Percentiles rank a stretch among this genome's conserved stretches.
phyloP scores from a whole-genome alignment of 2,329 filamentous ascomycete species.

The Hansfordia pulvinata region DNA sequence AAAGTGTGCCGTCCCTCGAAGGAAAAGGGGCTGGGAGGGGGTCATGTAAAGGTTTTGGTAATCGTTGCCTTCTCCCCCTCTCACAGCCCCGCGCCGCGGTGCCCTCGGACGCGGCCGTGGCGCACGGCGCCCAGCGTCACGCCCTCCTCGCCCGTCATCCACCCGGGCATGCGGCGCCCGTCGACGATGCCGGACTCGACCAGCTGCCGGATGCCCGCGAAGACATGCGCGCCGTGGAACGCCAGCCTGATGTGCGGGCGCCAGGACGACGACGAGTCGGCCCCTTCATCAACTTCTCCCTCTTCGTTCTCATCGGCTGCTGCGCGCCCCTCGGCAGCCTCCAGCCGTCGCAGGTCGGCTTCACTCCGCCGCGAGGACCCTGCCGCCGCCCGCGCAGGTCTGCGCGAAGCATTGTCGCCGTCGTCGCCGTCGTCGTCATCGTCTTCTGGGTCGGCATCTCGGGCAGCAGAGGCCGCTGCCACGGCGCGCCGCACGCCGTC shows the following conservation, averaged over 20 bases:
- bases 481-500: too few relatives aligned
- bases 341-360: slow-evolving; percentile 13
- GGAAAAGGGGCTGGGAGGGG: too few relatives aligned
- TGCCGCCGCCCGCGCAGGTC: not conserved
- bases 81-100: slow-evolving; percentile 41
- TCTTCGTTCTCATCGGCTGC: slow-evolving; percentile 14
- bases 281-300: slow-evolving; percentile 10
- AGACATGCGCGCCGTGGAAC: slow-evolving; percentile 66
- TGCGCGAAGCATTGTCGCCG: slow-evolving; percentile 9
- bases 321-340: slow-evolving; percentile 8
- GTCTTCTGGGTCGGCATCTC: slow-evolving; percentile 5
- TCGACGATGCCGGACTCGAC: slow-evolving; percentile 67
- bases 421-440: slow-evolving; percentile 10
- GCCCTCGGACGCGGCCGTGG: slow-evolving; percentile 48
- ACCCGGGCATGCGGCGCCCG: slow-evolving; percentile 68
- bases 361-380: slow-evolving; percentile 15
- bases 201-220: slow-evolving; percentile 64
- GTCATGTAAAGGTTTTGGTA: too few relatives aligned
- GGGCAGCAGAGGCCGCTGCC: too few relatives aligned
- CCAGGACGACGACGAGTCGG: slow-evolving; percentile 24
- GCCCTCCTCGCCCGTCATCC: slow-evolving; percentile 81
- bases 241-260: slow-evolving; percentile 49
- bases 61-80: too few relatives aligned
- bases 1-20: too few relatives aligned
- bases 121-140: slow-evolving; percentile 61